Percentiles rank a stretch among this genome's conserved stretches.
These are phyloP conservation scores for Malus hybrid DNA, from an alignment of 331 rosid genomes.

Conservation along the genomic window DNA sequence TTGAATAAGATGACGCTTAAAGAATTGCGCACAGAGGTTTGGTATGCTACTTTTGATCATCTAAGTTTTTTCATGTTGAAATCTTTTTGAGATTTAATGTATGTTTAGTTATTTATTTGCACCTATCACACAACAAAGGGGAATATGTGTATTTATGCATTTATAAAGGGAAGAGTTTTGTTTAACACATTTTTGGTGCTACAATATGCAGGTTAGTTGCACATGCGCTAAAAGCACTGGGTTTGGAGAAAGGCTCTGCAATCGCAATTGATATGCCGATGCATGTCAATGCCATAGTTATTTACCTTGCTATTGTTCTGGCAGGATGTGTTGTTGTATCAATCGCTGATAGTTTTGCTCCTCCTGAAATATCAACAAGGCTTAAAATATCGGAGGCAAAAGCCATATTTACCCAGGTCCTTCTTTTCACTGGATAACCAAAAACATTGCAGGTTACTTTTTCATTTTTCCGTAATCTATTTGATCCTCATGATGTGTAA, in stretches of 20 bases:
- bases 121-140: background rate
- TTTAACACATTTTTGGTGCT: conserved; percentile 16
- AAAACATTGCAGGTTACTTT: background rate
- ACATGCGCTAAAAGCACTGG: conserved; percentile 58
- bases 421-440: background rate
- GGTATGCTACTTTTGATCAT: conserved; percentile 40
- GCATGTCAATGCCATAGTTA: conserved; percentile 64
- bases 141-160: background rate
- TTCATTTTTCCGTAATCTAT: background rate
- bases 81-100: background rate
- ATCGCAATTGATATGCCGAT: conserved; percentile 95
- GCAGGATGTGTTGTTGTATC: conserved; percentile 85
- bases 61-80: background rate
- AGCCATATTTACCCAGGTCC: conserved; percentile 90
- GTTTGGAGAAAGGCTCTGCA: conserved; percentile 77
- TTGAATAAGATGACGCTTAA: conserved; percentile 48
- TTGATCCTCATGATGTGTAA: background rate
- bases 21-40: conserved; percentile 68
- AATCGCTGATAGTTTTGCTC: conserved; percentile 95
- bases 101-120: background rate
- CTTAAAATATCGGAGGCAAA: conserved; percentile 74
- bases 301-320: conserved; percentile 83
- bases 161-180: conserved; percentile 14
- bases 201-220: conserved; percentile 76
- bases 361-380: conserved; percentile 79